Percentiles rank a stretch among this genome's conserved stretches.
phyloP scores from a whole-genome alignment of 352 stramenopile genomes.

The Pythium grandisporangium region DNA sequence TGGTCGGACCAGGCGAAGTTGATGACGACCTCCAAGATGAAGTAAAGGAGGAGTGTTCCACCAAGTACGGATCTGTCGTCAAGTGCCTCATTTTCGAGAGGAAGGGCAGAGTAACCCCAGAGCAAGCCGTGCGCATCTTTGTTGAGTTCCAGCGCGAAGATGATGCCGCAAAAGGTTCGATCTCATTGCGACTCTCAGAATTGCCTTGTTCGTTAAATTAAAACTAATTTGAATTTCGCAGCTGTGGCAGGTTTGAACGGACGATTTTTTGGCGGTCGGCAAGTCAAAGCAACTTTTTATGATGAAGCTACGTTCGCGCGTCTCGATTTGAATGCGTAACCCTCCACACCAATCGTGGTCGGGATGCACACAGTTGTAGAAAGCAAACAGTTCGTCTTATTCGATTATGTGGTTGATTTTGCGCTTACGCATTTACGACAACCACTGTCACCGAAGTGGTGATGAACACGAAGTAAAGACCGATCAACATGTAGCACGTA shows the following conservation, averaged over 20 bases:
- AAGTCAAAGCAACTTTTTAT: constrained; percentile 75
- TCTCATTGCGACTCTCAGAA: constrained; percentile 1
- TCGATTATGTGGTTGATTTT: not conserved
- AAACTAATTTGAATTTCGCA: constrained; percentile 9
- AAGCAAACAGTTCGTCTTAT: no score
- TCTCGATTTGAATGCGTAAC: constrained; percentile 39
- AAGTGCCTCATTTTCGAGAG: constrained; percentile 77
- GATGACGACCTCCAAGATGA: constrained; percentile 84
- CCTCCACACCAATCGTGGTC: no score
- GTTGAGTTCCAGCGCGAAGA: constrained; percentile 66
- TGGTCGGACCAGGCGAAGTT: constrained; percentile 86
- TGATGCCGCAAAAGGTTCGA: constrained; percentile 69
- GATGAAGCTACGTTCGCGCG: constrained; percentile 72
- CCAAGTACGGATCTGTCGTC: constrained; percentile 73
- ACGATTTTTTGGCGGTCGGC: constrained; percentile 85
- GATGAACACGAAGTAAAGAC: constrained; percentile 55
- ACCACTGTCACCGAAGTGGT: constrained; percentile 55
- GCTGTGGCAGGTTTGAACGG: constrained; percentile 75
- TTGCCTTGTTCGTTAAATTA: not conserved
- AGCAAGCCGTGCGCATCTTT: constrained; percentile 87
- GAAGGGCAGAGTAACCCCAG: constrained; percentile 21
- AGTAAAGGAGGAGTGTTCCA: constrained; percentile 79
- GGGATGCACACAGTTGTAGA: no score
- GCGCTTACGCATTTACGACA: constrained; percentile 3
- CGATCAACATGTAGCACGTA: constrained; percentile 50